These are phyloP conservation scores for Magnolia kwangsiensis DNA, from an alignment of 164 flowering plant genomes.

Conservation along the genomic window DNA sequence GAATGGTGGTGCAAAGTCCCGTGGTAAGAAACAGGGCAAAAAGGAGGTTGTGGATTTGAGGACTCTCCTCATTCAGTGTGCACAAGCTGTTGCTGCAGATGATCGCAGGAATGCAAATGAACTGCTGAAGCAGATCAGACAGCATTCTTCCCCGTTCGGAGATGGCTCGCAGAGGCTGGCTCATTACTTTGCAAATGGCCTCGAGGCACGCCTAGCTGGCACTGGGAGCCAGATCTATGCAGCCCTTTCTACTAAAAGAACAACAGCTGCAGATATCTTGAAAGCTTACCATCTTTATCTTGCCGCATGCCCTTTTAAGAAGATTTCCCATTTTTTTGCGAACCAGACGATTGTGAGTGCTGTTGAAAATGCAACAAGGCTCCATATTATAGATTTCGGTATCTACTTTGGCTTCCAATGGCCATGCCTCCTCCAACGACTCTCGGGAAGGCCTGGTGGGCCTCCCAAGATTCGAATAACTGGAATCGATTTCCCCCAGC, in stretches of 20 bases:
- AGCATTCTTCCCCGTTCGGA: conserved; percentile 74
- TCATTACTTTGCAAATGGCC: conserved; percentile 69
- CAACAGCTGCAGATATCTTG: conserved; percentile 59
- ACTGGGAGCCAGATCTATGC: conserved; percentile 75
- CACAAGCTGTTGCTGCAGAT: conserved; percentile 80
- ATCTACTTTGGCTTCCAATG: conserved; percentile 88
- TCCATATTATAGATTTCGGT: conserved; percentile 86
- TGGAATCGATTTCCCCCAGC: conserved; percentile 81
- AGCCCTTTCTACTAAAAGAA: conserved; percentile 45
- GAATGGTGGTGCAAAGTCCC: conserved; percentile 39
- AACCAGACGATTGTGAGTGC: conserved; percentile 43
- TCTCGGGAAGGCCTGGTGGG: conserved; percentile 56
- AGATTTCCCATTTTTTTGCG: conserved; percentile 51
- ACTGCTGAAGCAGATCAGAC: conserved; percentile 67
- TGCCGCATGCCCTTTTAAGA: conserved; percentile 78
- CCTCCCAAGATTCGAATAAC: conserved; percentile 80
- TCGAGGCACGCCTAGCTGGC: conserved; percentile 88
- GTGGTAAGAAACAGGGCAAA: conserved; percentile 56
- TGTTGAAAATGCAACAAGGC: conserved; percentile 34
- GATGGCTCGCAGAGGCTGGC: conserved; percentile 80
- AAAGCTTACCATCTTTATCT: conserved; percentile 69
- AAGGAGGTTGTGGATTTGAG: conserved; percentile 74
- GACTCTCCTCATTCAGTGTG: conserved; percentile 69
- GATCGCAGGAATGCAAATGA: conserved; percentile 62
- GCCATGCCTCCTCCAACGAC: conserved; percentile 72